phyloP scores from a whole-genome alignment of 2,329 filamentous ascomycete species.

The Fusarium nodosum region DNA sequence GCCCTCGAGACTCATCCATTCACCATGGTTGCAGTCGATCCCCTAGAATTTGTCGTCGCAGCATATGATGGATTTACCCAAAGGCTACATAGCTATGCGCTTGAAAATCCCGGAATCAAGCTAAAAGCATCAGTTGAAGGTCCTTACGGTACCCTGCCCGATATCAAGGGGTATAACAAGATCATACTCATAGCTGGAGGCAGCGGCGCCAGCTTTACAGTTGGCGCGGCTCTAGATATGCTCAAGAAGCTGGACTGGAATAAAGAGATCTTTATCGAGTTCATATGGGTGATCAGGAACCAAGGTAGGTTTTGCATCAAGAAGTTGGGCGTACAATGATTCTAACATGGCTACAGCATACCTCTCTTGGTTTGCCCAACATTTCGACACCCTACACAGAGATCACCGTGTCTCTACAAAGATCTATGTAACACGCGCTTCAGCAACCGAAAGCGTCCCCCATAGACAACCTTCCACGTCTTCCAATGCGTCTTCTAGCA shows the following conservation, averaged over 20 bases:
- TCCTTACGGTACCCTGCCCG: conserved; percentile 69
- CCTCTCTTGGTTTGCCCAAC: conserved; percentile 56
- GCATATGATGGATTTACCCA: conserved; percentile 71
- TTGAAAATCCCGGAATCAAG: conserved; percentile 61
- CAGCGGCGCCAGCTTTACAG: conserved; percentile 70
- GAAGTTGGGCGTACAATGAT: neutral
- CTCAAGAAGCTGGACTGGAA: conserved; percentile 47
- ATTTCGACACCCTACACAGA: conserved; percentile 52
- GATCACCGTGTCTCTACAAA: conserved; percentile 51
- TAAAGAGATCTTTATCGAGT: conserved; percentile 51
- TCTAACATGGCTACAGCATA: conserved; percentile 48
- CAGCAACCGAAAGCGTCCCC: conserved; percentile 23
- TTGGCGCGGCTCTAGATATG: conserved; percentile 57
- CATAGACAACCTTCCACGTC: conserved; percentile 18
- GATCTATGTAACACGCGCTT: conserved; percentile 55
- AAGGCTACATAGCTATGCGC: conserved; percentile 66
- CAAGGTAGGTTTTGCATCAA: conserved; percentile 48
- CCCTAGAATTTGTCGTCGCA: conserved; percentile 70
- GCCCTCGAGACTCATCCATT: conserved; percentile 73
- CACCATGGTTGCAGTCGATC: conserved; percentile 67
- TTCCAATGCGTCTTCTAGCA: conserved; percentile 28
- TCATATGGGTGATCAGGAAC: conserved; percentile 59
- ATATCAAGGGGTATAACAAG: conserved; percentile 66
- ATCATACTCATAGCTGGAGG: conserved; percentile 72
- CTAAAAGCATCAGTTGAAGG: conserved; percentile 69